Evolutionary conservation across 2,329 filamentous ascomycete genomes (phyloP), one percentile per base, ranked within the genome.

Genomic region (Geosmithia flava): DNA sequence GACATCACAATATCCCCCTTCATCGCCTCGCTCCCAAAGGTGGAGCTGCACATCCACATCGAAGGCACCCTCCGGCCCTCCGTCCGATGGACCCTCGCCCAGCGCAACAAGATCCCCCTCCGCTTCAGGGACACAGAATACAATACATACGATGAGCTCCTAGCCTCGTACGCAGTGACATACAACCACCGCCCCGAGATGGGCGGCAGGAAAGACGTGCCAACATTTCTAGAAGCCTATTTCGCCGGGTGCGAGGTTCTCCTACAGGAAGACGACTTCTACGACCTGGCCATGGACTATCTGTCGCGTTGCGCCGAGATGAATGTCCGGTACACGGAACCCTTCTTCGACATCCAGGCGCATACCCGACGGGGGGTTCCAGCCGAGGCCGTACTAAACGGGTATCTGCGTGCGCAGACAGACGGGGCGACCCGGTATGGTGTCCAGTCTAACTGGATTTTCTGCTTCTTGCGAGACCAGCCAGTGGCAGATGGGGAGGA

Each of bases 341-440:
- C 87, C 46, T 89, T 87, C 66, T 89, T 89, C 63, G 85, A 89
- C 59, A 84, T 85, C 0, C 85, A 89, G 59, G 83, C 81, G 0
- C 85, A 89, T 62, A 73, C 79, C 1, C 64, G 63, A 4, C 73
- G 84, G 8, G 80, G 81, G 1, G 64, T 89, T 2, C 53, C 69
- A 1, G 81, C 85, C 55, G 62, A 70, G 4, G 80, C 75, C 1
- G 72, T 88, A 8, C 71, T 87, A 7, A 57, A 62, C 3, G 85
- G 84, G 1, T 80, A 87, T 54, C 65, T 66, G 0, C 67, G 67
- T 1, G 85, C 81, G 1, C 73, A 79, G 50, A 55, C 66, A 45
- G 70, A 76, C 20, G 47, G 40, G 2, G 30, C 20, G 20, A 42
- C n/a, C 10, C n/a, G 40, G 20, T 30, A 33, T 29, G 39, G 44